These are phyloP conservation scores for Oxytropis ochrocephala DNA, from an alignment of 306 rosid species.

Conservation along the genomic window DNA sequence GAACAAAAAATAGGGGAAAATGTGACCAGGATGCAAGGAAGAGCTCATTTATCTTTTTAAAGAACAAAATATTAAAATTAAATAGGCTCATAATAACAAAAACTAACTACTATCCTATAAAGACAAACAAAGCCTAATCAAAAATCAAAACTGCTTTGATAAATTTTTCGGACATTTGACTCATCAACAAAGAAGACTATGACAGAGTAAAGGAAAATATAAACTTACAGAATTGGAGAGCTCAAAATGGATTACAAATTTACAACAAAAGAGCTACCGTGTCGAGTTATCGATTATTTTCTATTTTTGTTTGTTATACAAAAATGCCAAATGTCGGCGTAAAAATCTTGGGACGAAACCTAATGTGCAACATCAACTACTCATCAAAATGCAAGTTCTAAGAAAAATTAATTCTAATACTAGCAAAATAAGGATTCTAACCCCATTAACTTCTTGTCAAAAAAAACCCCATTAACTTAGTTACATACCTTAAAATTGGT, in stretches of 20 bases:
- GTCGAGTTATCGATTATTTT: neutral
- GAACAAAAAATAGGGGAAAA: neutral
- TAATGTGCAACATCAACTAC: neutral
- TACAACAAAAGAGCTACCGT: neutral
- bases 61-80: neutral
- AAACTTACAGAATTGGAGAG: neutral
- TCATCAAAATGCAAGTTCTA: slow-evolving; percentile 1
- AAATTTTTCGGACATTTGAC: neutral
- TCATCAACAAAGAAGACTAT: neutral
- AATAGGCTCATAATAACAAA: neutral
- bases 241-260: neutral
- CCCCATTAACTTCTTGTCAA: too few relatives aligned
- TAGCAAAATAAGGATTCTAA: neutral
- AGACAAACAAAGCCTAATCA: neutral
- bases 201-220: neutral
- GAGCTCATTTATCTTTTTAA: neutral
- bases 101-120: neutral
- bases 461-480: too few relatives aligned
- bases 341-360: neutral
- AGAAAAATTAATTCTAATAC: neutral
- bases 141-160: neutral
- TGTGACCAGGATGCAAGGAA: too few relatives aligned
- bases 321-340: neutral
- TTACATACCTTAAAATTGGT: slow-evolving; percentile 70
- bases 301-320: neutral